Base-by-base conservation (phyloP, 352 stramenopile species). In the Lagenidium giganteum region DNA sequence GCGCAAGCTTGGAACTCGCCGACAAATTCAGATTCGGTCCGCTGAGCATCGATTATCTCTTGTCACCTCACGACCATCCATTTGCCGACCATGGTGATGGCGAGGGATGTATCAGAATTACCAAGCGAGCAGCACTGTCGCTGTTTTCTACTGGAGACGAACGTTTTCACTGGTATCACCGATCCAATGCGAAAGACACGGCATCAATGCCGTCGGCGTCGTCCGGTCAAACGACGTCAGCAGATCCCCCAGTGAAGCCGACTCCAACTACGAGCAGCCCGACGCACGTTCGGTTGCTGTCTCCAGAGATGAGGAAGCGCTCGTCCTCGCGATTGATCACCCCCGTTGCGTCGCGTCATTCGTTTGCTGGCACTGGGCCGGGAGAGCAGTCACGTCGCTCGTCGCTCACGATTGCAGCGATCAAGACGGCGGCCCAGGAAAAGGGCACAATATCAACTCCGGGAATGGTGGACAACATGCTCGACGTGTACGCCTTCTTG, bases 141-240 rank as follows among this genome's bases (percentile, higher is more conserved):
- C 43, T 88, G 1, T 81, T 84, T 40, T 44, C 65, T 12, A 35
- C 58, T 7, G 70, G 68, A 0, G 71, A 86, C 24, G 75, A 88
- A 22, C 58, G 68, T 1, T 84, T 81, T 37, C 72, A 84, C 24
- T 84, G 72, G 75, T 78, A 86, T 24, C 61, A 82, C 39, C 70
- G 64, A 25, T 35, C 50, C 12, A 37, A 41, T 2, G 27, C 55
- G 1, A 76, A 62, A 48, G 51, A 54, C 0, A 57, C 50, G n/a
- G n/a, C n/a, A n/a, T n/a, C n/a, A n/a, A n/a, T n/a, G n/a, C n/a
- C n/a, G n/a, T n/a, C n/a, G n/a, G n/a, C n/a, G n/a, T n/a, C n/a
- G n/a, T n/a, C n/a, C n/a, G n/a, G n/a, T n/a, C n/a, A n/a, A n/a
- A n/a, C n/a, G n/a, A n/a, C n/a, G n/a, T n/a, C n/a, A n/a, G n/a